Base-by-base conservation (phyloP, 805 yeast genomes). In the Pichia nanzhaoensis region DNA sequence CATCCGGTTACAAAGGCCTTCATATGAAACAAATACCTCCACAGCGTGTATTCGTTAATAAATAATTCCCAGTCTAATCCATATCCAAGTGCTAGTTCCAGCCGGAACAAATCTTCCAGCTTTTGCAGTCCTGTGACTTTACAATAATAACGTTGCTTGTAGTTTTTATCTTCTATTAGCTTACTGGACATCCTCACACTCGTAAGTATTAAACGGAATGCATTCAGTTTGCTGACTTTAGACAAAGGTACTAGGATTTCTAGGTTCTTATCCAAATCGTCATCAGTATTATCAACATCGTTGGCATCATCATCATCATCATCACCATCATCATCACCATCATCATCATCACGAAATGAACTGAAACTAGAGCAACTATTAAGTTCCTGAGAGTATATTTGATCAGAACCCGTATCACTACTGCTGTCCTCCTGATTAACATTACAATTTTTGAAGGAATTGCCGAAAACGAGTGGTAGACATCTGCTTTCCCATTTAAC, bases 41-140 rank as follows among this genome's bases (percentile, higher is more conserved):
- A 53, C 43, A 71, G 52, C 16, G 60, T 52, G 31, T 52, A 51
- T 49, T 69, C 69, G 41, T 69, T 69, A 34, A 66, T 60, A 39
- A 69, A 63, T 32, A 70, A 48, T 41, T 64, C 60, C 60, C 71
- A 71, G 51, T 70, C 70, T 39, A 68, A 53, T 42, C 70, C 54
- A 52, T 65, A 69, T n/a, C 72, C 59, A 41, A 69, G 57, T 13
- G 65, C 64, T 42, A 69, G 53, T 47, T 71, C 77, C 37, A 71
- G 52, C 24, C 58, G 59, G 50, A 64, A 61, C 44, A 71, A 53
- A 42, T 71, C 77, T 4, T 56, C 55, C 9, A 60, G 54, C 38
- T 62, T 64, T 35, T 61, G 66, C n/a, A 71, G 60, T 2, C 77
- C 77, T 4, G 69, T 67, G n/a, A 71, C 67, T 32, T 65, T 66